Percentiles rank a stretch among this genome's conserved stretches.
Conservation (phyloP, 164 flowering plant species). For the grape (Vitis vinifera) region ASM3070453v1 NC_081822.1:10083001-10083500, state of each 20-base stretch:
- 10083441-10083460: no score
- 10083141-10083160: constrained; percentile 85
- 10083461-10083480: no score
- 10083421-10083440: no score
- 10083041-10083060: constrained; percentile 33
- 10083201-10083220: not conserved
- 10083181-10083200: constrained; percentile 1
- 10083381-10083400: no score
- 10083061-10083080: not conserved
- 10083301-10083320: not conserved
- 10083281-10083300: not conserved
- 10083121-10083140: constrained; percentile 66
- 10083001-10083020: constrained; percentile 65
- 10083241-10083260: not conserved
- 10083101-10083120: constrained; percentile 8
- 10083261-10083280: not conserved
- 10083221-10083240: not conserved
- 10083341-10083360: not conserved
- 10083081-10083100: not conserved
- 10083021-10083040: constrained; percentile 84
- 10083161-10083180: constrained; percentile 26
- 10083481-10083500: no score
- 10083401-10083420: no score
- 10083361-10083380: not conserved
- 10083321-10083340: not conserved